phyloP scores from a whole-genome alignment of 768 basidiomycete species.

The Psilocybe sp. region DNA sequence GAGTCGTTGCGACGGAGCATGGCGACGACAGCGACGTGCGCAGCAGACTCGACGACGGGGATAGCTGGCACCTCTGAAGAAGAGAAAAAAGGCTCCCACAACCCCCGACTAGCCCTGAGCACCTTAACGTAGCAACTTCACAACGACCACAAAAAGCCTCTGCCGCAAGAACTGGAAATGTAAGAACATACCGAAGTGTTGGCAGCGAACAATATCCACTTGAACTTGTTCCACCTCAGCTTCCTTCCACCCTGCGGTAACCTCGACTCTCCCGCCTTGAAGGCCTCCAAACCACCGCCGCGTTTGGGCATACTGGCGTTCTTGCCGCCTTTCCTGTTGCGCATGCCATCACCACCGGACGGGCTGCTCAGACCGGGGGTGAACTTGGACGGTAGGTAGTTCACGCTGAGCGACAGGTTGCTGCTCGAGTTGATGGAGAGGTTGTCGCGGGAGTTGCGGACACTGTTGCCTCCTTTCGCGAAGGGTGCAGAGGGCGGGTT shows the following conservation, averaged over 20 bases:
- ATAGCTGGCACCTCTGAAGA: too few species aligned
- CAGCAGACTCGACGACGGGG: background rate
- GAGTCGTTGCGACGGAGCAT: background rate
- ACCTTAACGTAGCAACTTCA: background rate
- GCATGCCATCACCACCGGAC: slow-evolving; percentile 29
- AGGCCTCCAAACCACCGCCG: slow-evolving; percentile 71
- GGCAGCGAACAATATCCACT: slow-evolving; percentile 72
- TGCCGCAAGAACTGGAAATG: background rate
- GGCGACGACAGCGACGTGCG: background rate
- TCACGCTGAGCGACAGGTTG: slow-evolving; percentile 61
- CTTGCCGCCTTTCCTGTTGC: slow-evolving; percentile 34
- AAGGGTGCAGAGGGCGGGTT: slow-evolving; percentile 42
- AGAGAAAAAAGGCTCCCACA: too few species aligned
- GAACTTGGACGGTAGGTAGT: slow-evolving; percentile 79
- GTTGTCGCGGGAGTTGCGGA: slow-evolving; percentile 12
- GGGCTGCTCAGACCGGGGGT: slow-evolving; percentile 41
- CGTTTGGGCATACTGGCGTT: slow-evolving; percentile 44
- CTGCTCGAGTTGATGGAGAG: slow-evolving; percentile 26
- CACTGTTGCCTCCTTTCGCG: slow-evolving; percentile 14
- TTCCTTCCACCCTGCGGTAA: slow-evolving; percentile 41
- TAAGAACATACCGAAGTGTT: slow-evolving; percentile 45
- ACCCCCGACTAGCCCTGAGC: too few species aligned
- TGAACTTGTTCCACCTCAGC: slow-evolving; percentile 80
- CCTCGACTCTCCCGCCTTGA: slow-evolving; percentile 46
- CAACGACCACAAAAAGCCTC: background rate